Evolutionary conservation across 129 eudicot species (phyloP), one percentile per base, ranked within the genome.

Genomic region (Flaveria bidentis): DNA sequence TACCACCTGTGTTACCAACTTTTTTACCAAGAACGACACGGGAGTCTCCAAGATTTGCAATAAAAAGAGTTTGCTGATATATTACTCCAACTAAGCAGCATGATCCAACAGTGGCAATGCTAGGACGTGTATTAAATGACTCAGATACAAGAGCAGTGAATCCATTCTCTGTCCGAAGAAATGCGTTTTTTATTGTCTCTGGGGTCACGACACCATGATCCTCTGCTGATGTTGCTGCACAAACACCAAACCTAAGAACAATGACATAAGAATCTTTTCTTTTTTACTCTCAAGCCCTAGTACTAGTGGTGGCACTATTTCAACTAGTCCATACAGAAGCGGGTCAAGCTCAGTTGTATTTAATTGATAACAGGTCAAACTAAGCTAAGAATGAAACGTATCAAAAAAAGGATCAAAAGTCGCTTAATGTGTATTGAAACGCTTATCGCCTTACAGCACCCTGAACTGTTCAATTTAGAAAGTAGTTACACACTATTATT

Each of bases 51-150:
- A 82, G 83, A 76, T 90, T 90, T 20, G 96, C 96, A 18, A 87
- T 77, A 67, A 83, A 90, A 20, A 90, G 90, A 58, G 90, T 85
- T 47, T 80, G 90, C 60, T 80, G 88, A 83, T 57, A 83, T 76
- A 90, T 90, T 11, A 87, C 84, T 60, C 96, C 96, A 41, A 90
- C 96, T 44, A 90, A 83, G 77, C 92, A 87, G 75, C 96, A 90
- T 23, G 96, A 44, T 58, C 96, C 96, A 14, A 84, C 90, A 6
- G 96, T 83, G 41, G 96, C 96, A 2, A 90, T 70, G 44, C 82
- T 66, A 51, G 96, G 96, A 8, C 65, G 81, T 14, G 74, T 57
- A 72, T 78, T 51, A 87, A 90, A 90, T 62, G 70, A 13, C 74
- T 87, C 85, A 4, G 85, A 50, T 26, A 90, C 96, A 16, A 80